Base-by-base conservation (phyloP, 805 yeast species). In the Candida corydali region DNA sequence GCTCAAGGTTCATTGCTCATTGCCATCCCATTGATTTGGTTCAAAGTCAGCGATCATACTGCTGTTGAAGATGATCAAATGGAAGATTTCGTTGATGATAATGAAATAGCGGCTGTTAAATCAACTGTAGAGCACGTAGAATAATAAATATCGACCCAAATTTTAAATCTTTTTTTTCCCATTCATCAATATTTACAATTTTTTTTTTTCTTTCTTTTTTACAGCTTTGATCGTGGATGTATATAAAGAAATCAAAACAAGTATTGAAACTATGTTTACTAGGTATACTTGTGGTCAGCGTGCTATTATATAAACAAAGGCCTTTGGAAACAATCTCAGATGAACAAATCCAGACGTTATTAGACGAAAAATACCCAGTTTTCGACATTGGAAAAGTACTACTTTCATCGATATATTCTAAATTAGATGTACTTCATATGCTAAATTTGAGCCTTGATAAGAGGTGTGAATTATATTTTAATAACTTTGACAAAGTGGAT, bases 21-120 rank as follows among this genome's bases (percentile, higher is more conserved):
- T 45, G 78, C 75, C 5, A 47, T 61, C 6, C 81, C 81, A 2
- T 55, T 73, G 36, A 49, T 73, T 12, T 67, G 58, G 43, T 61
- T 56, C 50, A 62, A 51, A 44, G 61, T 76, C 41, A 57, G 58
- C 20, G 77, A 75, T 41, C 64, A 63, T 37, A 70, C 79, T 15
- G 61, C 42, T 4, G 45, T 49, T 5, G 63, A 56, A 35, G 52
- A 50, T 5, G 70, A 65, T 41, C 63, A 54, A 11, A 39, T 60
- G 31, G 49, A 34, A 17, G 48, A 50, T 12, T 44, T 54, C 12
- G 32, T 52, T 38, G 53, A 42, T 18, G 52, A 36, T 16, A 38
- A 41, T 10, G 69, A 63, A 43, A 40, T 61, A 37, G 48, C 45
- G 35, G 45, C 51, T 6, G 54, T 54, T 37, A 45, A 49, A 32